Base-by-base conservation (phyloP, 2,329 filamentous ascomycete species). In the Hypocreales sp. region DNA sequence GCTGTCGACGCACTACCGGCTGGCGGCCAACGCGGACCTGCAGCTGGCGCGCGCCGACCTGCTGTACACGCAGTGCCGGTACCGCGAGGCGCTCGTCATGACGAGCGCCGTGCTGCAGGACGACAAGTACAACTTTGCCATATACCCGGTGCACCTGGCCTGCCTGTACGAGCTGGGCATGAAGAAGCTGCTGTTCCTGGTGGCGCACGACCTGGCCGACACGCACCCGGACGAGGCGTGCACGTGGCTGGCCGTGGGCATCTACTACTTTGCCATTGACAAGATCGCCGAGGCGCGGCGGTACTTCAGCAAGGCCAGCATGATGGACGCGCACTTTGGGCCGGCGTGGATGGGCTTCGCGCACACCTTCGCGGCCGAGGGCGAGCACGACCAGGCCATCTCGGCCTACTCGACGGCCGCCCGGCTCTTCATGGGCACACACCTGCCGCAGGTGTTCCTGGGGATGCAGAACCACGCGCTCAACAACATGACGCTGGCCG, bases 341-440 rank as follows among this genome's bases (percentile, higher is more conserved):
- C 82, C 90, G 1, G 90, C 90, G 4, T 98, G 90, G 90, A 95
- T 98, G 37, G 90, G 92, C 2, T 98, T 98, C 46, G 90, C 90
- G 1, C 92, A 98, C 50, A 98, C 90, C 0, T 98, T 98, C 48
- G 90, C 90, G 2, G 86, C 84, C 8, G 90, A 98, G 50, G 90
- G 90, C 28, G 90, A 98, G 52, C 86, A 95, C 50, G 90, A 98
- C 49, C 90, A 98, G 55, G 90, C 90, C 25, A 94, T 98, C 36
- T 92, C 86, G 7, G 90, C 92, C 0, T 98, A 98, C 56, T 92
- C 82, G 17, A 98, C 90, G 1, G 90, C 90, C 1, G 87, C 87
- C 2, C 70, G 90, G 21, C 60, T 98, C 0, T 98, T 98, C 53
- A 92, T 94, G 61, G 90, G 90, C 21, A 95, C 87, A 1, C 92